These are phyloP conservation scores for Ganoderma lingzhi DNA, from an alignment of 1,284 basidiomycete species.

Conservation along the genomic window DNA sequence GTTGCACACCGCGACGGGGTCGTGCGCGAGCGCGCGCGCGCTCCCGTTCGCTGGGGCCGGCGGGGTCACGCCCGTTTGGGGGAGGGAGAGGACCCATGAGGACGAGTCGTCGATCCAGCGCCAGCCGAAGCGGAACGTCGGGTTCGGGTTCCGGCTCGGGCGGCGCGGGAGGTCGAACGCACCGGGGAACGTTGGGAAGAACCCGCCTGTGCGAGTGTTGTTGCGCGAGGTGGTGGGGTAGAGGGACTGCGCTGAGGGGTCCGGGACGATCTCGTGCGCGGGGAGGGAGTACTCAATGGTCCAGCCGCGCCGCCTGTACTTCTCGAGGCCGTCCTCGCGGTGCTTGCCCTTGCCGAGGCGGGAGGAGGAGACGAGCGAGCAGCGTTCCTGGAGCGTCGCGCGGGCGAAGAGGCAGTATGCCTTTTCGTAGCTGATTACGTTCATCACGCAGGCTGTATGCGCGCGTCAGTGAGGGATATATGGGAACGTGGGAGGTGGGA, in stretches of 20 bases:
- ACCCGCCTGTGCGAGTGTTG: background rate
- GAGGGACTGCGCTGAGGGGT: conserved; percentile 12
- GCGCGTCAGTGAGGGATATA: background rate
- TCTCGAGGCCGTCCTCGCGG: conserved; percentile 27
- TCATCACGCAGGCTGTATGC: conserved; percentile 55
- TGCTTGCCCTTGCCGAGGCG: conserved; percentile 17
- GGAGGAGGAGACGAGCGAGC: conserved; percentile 31
- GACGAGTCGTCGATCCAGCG: conserved; percentile 38
- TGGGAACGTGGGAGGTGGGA: background rate
- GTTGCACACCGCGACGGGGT: conserved; percentile 32
- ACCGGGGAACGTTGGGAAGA: conserved; percentile 1
- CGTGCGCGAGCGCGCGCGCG: conserved; percentile 25
- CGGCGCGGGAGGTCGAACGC: conserved; percentile 1
- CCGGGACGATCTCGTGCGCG: conserved; percentile 13
- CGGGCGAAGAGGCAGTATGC: conserved; percentile 38
- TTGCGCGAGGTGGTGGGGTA: conserved; percentile 9
- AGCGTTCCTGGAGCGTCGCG: conserved; percentile 39
- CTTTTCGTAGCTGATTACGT: conserved; percentile 43
- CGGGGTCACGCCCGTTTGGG: conserved; percentile 27
- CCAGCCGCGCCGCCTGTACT: conserved; percentile 41
- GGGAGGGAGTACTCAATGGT: conserved; percentile 22
- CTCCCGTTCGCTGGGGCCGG: conserved; percentile 22
- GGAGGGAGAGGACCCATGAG: conserved; percentile 34
- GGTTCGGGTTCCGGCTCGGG: conserved; percentile 1
- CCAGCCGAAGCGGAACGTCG: conserved; percentile 30